Conservation (phyloP, 371 early-diverging fungal species). For the Encephalitozoon cuniculi region DNA sequence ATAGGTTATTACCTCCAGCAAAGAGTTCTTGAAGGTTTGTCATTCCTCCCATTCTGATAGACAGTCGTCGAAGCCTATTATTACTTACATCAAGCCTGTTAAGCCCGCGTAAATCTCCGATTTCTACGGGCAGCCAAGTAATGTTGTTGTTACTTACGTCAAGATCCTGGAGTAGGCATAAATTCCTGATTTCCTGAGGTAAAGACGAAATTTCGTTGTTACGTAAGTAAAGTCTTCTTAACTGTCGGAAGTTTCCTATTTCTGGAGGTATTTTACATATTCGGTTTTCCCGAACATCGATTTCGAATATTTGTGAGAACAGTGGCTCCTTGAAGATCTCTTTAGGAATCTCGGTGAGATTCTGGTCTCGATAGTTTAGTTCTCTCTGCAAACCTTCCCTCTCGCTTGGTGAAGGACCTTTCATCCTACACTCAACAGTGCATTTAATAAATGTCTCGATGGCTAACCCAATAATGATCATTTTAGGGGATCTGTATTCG, state of each 20-base stretch:
- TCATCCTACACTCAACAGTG: not conserved
- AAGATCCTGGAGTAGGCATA: not conserved
- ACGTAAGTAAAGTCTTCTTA: not conserved
- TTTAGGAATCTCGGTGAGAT: not conserved
- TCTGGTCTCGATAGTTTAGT: not conserved
- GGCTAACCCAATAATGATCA: not conserved
- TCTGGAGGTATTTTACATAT: not conserved
- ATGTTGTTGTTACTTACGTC: not conserved
- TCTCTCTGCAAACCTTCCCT: not conserved
- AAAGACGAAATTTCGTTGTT: not conserved
- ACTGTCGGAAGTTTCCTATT: not conserved
- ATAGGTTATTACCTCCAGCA: not conserved
- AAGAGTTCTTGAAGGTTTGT: not conserved
- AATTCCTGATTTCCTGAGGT: not conserved
- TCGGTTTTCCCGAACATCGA: not conserved
- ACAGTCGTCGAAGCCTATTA: not conserved
- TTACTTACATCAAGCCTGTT: not conserved
- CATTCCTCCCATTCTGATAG: not conserved
- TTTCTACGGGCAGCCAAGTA: not conserved
- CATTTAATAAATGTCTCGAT: not conserved
- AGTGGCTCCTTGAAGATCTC: not conserved
- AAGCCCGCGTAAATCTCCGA: not conserved
- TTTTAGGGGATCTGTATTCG: not conserved
- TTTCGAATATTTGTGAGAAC: not conserved
- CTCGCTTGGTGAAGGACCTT: not conserved